phyloP scores from a whole-genome alignment of 306 rosid genomes.

The Fragaria vesca region DNA sequence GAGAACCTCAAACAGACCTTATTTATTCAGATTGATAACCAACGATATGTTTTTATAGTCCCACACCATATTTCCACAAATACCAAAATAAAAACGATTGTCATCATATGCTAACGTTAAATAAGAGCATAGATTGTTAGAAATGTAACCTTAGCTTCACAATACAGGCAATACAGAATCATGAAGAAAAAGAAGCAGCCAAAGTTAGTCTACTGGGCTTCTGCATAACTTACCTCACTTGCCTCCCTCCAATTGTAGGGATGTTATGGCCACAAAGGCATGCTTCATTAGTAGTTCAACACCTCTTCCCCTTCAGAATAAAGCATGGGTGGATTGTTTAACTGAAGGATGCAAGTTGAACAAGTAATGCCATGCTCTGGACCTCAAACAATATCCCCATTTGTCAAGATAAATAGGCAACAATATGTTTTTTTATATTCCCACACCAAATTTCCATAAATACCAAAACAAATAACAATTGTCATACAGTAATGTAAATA shows the following conservation, averaged over 20 bases:
- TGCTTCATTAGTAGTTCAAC: no score
- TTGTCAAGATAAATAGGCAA: not conserved
- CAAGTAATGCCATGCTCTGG: not conserved
- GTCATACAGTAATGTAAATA: conserved; percentile 12
- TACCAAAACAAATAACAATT: conserved; percentile 3
- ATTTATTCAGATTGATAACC: not conserved
- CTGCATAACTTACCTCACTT: conserved; percentile 36
- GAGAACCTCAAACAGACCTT: not conserved
- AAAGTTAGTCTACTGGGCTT: not conserved
- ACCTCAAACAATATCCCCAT: not conserved
- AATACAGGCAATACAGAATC: conserved; percentile 1
- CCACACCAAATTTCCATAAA: not conserved
- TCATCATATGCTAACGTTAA: not conserved
- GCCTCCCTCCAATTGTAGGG: conserved; percentile 42
- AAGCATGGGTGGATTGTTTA: no score
- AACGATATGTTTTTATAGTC: not conserved
- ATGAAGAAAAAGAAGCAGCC: not conserved
- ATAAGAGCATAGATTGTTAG: not conserved
- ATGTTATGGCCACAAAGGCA: no score
- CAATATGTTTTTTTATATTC: not conserved
- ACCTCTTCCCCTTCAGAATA: no score
- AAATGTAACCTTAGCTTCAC: not conserved
- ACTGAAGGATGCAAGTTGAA: no score
- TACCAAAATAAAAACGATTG: not conserved
- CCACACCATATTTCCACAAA: not conserved